Evolutionary conservation across 805 yeast species (phyloP).

Genomic region (Allodekkera sacchari): DNA sequence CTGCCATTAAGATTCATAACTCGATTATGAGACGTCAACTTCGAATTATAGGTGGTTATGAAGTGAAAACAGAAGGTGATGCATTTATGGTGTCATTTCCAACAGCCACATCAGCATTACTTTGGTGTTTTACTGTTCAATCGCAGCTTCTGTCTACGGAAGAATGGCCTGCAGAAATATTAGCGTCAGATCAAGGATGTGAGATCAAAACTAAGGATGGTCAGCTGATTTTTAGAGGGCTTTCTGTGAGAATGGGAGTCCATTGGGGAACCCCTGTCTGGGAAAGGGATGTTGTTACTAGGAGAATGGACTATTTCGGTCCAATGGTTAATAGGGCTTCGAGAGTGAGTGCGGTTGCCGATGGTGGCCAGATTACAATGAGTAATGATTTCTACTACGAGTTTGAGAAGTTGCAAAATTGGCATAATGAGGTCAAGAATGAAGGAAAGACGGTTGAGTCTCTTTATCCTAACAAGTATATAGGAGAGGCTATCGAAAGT

Average conservation of each 20-base stretch:
- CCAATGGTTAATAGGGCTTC: constrained; percentile 97
- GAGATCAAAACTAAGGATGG: constrained; percentile 59
- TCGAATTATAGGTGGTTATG: constrained; percentile 92
- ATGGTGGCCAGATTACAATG: constrained; percentile 94
- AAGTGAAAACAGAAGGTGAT: constrained; percentile 98
- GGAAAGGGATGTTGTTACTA: constrained; percentile 88
- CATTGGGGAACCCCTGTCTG: constrained; percentile 98
- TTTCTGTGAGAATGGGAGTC: constrained; percentile 95
- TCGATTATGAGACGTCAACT: constrained; percentile 89
- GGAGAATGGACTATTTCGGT: constrained; percentile 97
- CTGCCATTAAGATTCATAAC: constrained; percentile 93
- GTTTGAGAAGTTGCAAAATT: constrained; percentile 45
- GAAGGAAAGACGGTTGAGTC: constrained; percentile 24
- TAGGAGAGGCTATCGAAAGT: constrained; percentile 40
- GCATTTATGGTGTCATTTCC: constrained; percentile 98
- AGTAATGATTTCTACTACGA: constrained; percentile 77
- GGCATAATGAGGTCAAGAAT: constrained; percentile 33
- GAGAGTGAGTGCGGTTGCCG: constrained; percentile 88
- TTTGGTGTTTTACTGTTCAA: constrained; percentile 95
- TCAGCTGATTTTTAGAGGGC: constrained; percentile 67
- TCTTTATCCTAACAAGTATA: constrained; percentile 34
- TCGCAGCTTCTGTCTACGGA: constrained; percentile 64
- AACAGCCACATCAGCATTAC: constrained; percentile 77
- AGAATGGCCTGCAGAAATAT: constrained; percentile 93
- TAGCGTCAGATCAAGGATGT: constrained; percentile 77